Percentiles rank a stretch among this genome's conserved stretches.
Conservation (phyloP, 768 basidiomycete species). For the Tylopilus cervinicoccineus region DNA sequence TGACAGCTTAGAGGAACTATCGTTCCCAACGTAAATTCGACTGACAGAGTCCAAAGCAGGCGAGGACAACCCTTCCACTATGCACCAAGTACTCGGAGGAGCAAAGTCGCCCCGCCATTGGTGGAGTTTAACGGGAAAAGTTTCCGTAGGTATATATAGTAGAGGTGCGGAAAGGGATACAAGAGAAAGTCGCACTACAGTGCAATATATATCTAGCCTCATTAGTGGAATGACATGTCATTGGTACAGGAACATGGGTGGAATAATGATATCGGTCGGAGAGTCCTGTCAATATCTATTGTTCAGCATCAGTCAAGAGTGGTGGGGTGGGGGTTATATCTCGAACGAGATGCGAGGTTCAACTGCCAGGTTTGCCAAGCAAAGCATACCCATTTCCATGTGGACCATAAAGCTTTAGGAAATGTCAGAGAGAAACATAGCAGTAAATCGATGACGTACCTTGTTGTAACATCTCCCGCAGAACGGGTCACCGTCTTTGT, state of each 20-base stretch:
- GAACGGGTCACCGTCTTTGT: conserved; percentile 69
- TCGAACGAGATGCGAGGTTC: neutral
- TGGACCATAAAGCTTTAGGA: conserved; percentile 61
- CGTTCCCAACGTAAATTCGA: conserved; percentile 10
- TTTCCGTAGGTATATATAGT: neutral
- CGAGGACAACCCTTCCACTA: neutral
- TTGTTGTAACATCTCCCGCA: conserved; percentile 75
- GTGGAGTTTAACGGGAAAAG: neutral
- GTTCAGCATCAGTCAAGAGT: conserved; percentile 6
- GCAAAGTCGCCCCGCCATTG: neutral
- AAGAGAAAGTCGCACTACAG: conserved; percentile 5
- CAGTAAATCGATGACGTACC: conserved; percentile 26
- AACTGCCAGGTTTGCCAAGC: conserved; percentile 49
- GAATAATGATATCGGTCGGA: conserved; percentile 19
- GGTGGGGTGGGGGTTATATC: neutral
- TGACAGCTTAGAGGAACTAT: conserved; percentile 18
- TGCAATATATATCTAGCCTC: conserved; percentile 8
- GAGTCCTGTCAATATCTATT: conserved; percentile 6
- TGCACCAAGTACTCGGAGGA: neutral
- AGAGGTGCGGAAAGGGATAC: conserved; percentile 2
- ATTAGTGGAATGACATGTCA: conserved; percentile 13
- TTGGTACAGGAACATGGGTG: conserved; percentile 17
- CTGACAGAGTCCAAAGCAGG: neutral
- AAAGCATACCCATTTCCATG: conserved; percentile 75
- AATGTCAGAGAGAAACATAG: neutral